Percentiles rank a stretch among this genome's conserved stretches.
Conservation (phyloP, 2,329 filamentous ascomycete species). For the Fusarium brachygibbosum region DNA sequence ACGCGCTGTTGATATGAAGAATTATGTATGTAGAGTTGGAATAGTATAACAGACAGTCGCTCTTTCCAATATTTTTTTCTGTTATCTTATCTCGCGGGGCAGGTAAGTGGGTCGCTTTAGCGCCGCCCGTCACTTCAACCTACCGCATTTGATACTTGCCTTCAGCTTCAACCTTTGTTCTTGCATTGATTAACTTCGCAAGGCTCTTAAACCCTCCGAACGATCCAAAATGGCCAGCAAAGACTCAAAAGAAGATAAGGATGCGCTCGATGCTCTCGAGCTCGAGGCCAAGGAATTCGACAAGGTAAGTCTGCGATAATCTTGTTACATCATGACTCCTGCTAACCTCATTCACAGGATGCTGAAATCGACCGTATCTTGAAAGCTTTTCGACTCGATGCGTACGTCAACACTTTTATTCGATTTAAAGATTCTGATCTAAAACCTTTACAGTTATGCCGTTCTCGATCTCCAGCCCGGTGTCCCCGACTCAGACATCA, state of each 20-base stretch:
- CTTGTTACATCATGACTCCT: slow-evolving; percentile 13
- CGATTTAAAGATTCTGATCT: background rate
- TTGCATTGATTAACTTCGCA: slow-evolving; percentile 22
- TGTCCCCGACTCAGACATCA: slow-evolving; percentile 96
- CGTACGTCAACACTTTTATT: slow-evolving; percentile 55
- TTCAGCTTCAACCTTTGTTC: slow-evolving; percentile 9
- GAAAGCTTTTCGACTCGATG: slow-evolving; percentile 83
- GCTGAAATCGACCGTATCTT: slow-evolving; percentile 95
- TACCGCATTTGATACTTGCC: slow-evolving; percentile 23
- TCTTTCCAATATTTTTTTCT: slow-evolving; percentile 53
- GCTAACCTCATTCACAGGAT: slow-evolving; percentile 70
- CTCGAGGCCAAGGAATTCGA: slow-evolving; percentile 90
- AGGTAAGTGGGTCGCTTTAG: slow-evolving; percentile 42
- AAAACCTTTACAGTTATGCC: slow-evolving; percentile 74
- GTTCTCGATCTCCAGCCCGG: slow-evolving; percentile 96
- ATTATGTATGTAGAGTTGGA: slow-evolving; percentile 17
- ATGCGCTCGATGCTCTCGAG: slow-evolving; percentile 84
- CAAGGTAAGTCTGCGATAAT: slow-evolving; percentile 70
- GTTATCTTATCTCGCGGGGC: slow-evolving; percentile 59
- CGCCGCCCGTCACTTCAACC: slow-evolving; percentile 2
- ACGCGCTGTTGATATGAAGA: slow-evolving; percentile 22
- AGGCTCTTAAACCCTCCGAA: background rate
- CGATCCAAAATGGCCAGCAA: slow-evolving; percentile 55
- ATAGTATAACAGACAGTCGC: slow-evolving; percentile 19
- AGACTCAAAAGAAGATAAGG: slow-evolving; percentile 70